Percentiles rank a stretch among this genome's conserved stretches.
phyloP scores from a whole-genome alignment of 371 early-diverging fungal species.

The Phascolomyces articulosus region DNA sequence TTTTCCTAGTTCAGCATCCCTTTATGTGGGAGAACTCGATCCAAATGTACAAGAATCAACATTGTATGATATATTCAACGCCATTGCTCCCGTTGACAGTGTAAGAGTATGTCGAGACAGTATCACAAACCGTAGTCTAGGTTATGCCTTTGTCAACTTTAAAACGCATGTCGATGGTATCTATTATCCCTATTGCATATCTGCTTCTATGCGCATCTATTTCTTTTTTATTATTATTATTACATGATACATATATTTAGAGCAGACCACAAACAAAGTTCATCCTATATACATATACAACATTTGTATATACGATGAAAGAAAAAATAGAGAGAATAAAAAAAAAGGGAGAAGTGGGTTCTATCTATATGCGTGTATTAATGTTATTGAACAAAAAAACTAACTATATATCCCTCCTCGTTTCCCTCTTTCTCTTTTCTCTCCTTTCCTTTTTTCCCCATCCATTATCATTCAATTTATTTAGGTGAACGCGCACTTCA shows the following conservation, averaged over 20 bases:
- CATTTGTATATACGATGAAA: too few relatives aligned
- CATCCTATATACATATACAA: too few relatives aligned
- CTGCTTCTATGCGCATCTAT: too few relatives aligned
- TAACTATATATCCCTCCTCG: background rate
- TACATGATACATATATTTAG: too few relatives aligned
- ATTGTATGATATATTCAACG: conserved; percentile 91
- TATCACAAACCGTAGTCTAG: conserved; percentile 91
- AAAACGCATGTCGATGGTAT: conserved; percentile 70
- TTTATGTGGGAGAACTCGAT: conserved; percentile 92
- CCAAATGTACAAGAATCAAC: conserved; percentile 91
- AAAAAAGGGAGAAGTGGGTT: too few relatives aligned
- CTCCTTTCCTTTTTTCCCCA: background rate
- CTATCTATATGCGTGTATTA: too few relatives aligned
- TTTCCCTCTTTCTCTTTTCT: background rate
- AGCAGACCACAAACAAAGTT: too few relatives aligned
- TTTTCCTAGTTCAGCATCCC: conserved; percentile 55
- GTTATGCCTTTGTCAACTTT: conserved; percentile 98
- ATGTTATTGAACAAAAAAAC: background rate
- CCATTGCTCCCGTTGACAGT: conserved; percentile 89
- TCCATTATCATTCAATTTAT: background rate
- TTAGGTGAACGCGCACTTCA: conserved; percentile 86
- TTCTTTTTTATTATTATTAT: too few relatives aligned
- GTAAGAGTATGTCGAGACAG: conserved; percentile 97
- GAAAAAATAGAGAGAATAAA: too few relatives aligned
- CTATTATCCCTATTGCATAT: too few relatives aligned